Evolutionary conservation across 805 yeast genomes (phyloP), one percentile per base, ranked within the genome.

Genomic region (Ogataea parapolymorpha): DNA sequence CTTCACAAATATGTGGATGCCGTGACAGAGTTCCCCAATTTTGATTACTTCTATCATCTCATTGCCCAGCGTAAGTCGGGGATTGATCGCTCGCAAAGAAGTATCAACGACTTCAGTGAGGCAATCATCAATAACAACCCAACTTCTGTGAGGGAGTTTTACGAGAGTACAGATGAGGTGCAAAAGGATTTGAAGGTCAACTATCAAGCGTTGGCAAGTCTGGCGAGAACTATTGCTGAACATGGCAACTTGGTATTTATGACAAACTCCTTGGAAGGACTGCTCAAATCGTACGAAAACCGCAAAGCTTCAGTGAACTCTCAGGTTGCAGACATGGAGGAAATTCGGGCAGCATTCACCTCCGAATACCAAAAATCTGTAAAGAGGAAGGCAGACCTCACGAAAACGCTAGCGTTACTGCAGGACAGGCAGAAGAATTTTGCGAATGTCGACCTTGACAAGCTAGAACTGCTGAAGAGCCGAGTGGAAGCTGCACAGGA

Each of bases 41-140:
- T 57, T 32, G 58, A 54, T n/a, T 60, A 52, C 28, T 47, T 57
- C 29, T 52, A 47, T 14, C 65, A 61, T 41, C 42, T 59, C 5
- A 58, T 58, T 5, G 60, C 48, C 12, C 63, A 61, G 27, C 50
- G 59, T 35, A 47, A 50, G 32, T 40, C 57, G 10, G 59, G 59
- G 7, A 54, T 61, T 10, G 45, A 50, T 10, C 51, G 56, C 2
- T 56, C 58, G 6, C 48, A 58, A 15, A 46, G 42, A 8, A 56
- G 56, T 33, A 56, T 59, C 2, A 44, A 48, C 3, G 59, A 55
- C 18, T 61, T 59, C 37, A 58, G 56, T 9, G 46, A 49, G 18
- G 56, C 51, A 26, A 56, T 62, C n/a, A 42, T 48, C n/a, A 59
- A 58, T 13, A 55, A 58, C 10, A 62, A 62, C 36, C 63, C 62